Conservation (phyloP, 176 grass and related monocot genomes). For the Areca catechu region DNA sequence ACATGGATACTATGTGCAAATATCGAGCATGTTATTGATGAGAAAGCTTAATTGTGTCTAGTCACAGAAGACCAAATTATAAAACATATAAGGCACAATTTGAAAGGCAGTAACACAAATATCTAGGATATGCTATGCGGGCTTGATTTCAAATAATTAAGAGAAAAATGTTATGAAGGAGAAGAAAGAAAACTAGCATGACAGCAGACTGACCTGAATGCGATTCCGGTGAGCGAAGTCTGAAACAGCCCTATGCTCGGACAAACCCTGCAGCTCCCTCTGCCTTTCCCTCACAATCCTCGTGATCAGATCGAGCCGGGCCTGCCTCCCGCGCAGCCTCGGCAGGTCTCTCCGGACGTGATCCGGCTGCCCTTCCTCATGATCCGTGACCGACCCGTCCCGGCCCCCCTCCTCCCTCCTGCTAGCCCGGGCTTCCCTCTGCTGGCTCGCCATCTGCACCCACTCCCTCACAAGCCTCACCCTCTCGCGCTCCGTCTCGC, state of each 20-base stretch:
- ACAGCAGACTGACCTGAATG: slow-evolving; percentile 47
- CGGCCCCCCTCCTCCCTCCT: slow-evolving; percentile 3
- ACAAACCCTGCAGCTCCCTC: slow-evolving; percentile 80
- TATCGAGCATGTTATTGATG: too few species aligned
- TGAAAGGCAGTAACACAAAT: too few species aligned
- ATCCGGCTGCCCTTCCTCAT: neutral
- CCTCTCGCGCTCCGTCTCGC: slow-evolving; percentile 57
- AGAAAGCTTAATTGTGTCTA: too few species aligned
- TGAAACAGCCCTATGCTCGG: slow-evolving; percentile 59
- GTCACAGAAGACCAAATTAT: too few species aligned
- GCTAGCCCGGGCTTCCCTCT: neutral
- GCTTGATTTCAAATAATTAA: too few species aligned
- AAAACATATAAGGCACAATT: too few species aligned
- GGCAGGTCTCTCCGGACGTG: neutral
- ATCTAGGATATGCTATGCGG: too few species aligned
- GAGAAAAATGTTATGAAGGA: too few species aligned
- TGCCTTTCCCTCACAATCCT: slow-evolving; percentile 54
- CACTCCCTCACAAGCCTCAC: slow-evolving; percentile 56
- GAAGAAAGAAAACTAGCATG: too few species aligned
- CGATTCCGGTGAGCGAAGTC: slow-evolving; percentile 54
- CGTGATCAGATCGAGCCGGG: slow-evolving; percentile 21
- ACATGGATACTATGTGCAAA: too few species aligned
- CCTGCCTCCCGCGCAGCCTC: slow-evolving; percentile 13
- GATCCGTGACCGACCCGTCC: neutral
- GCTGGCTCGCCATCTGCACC: slow-evolving; percentile 40